These are phyloP conservation scores for Boletus rubescentipes DNA, from an alignment of 768 basidiomycete species.

Conservation along the genomic window DNA sequence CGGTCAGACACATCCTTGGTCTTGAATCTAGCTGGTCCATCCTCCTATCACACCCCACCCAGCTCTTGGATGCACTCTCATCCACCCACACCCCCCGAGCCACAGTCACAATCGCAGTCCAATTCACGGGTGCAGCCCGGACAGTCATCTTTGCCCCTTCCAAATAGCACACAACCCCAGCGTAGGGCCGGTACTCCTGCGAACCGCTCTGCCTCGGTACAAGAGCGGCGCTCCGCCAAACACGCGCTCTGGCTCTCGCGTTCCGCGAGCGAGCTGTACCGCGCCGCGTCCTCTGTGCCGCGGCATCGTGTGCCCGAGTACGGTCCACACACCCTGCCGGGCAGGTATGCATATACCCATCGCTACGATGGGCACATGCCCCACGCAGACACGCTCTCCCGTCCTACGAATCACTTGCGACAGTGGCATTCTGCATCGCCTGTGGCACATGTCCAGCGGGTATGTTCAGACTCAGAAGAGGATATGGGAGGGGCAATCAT, in stretches of 20 bases:
- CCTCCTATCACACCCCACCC: background rate
- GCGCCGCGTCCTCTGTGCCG: background rate
- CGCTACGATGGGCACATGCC: background rate
- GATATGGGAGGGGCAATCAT: background rate
- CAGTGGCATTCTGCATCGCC: constrained; percentile 23
- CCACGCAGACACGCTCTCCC: background rate
- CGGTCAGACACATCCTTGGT: constrained; percentile 2
- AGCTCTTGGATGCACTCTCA: background rate
- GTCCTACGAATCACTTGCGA: constrained; percentile 15
- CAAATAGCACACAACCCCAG: background rate
- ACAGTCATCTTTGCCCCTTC: background rate
- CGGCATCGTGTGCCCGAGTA: background rate
- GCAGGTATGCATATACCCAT: background rate
- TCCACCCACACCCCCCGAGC: background rate
- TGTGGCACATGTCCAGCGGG: background rate
- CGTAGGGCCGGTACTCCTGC: background rate
- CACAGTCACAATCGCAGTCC: background rate
- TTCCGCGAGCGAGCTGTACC: constrained; percentile 26
- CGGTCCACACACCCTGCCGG: background rate
- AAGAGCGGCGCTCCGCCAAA: constrained; percentile 13
- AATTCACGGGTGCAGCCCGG: background rate
- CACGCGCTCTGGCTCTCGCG: constrained; percentile 17
- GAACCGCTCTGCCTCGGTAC: background rate
- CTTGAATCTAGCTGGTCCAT: background rate
- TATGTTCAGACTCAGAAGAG: background rate